phyloP scores from a whole-genome alignment of 2,329 filamentous ascomycete genomes.

The Catunica adiposa region DNA sequence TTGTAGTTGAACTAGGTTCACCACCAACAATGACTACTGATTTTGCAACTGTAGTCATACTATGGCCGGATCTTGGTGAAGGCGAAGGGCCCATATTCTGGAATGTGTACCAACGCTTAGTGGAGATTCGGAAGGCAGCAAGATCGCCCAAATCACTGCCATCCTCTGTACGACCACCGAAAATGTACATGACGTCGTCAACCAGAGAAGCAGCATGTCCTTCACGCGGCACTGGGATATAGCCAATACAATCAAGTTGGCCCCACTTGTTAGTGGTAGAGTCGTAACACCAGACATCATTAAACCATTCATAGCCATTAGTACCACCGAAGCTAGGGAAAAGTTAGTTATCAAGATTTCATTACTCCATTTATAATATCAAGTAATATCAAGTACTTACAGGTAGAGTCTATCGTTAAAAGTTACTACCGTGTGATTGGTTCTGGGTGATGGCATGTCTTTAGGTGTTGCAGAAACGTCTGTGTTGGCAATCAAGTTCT shows the following conservation, averaged over 20 bases:
- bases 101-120: constrained; percentile 94
- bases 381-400: constrained; percentile 33
- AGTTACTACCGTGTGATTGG: constrained; percentile 84
- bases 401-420: constrained; percentile 89
- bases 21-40: constrained; percentile 84
- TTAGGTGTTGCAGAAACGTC: constrained; percentile 23
- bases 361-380: no score
- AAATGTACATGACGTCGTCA: constrained; percentile 98
- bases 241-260: constrained; percentile 89
- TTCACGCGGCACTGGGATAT: constrained; percentile 85
- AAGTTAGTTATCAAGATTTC: background rate
- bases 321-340: constrained; percentile 74
- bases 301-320: constrained; percentile 93
- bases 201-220: constrained; percentile 88
- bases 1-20: constrained; percentile 76
- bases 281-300: constrained; percentile 96
- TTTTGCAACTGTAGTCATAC: constrained; percentile 91
- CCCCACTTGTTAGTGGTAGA: constrained; percentile 68
- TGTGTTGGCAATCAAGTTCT: constrained; percentile 52
- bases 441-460: constrained; percentile 65
- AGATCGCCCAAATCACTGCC: constrained; percentile 84
- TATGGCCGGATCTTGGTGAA: constrained; percentile 84
- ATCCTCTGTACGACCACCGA: constrained; percentile 88
- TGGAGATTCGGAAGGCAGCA: constrained; percentile 58
- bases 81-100: constrained; percentile 98